Evolutionary conservation across 495 filamentous ascomycete species (phyloP), one percentile per base, ranked within the genome.

Genomic region (Daldinia childiae): DNA sequence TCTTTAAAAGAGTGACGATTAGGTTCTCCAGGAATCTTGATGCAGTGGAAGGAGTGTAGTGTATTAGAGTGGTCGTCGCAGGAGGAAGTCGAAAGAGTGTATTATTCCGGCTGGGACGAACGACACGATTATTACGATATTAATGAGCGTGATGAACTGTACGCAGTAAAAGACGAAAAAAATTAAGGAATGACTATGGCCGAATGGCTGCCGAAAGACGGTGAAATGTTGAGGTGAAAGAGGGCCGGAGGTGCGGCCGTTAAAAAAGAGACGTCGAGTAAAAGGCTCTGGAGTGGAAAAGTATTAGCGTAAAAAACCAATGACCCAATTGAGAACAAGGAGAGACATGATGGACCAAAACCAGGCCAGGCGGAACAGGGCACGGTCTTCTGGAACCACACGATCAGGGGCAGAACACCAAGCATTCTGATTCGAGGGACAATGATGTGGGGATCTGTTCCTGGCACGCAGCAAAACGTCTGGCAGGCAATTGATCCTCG

Each of bases 21-120:
- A 81, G 83, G 81, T 84, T 85, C 83, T 81, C 82, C 82, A 81
- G 83, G 82, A 85, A 84, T 77, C 73, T 77, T 76, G 66, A 50
- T 75, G 24, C 59, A 74, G 43, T 24, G 66, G 73, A 75, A 68
- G 62, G 77, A 77, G 74, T 66, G 76, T 79, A 74, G 72, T 74
- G 6, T 48, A 48, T 48, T 48, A 77, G 79, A 80, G 71, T 68
- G 78, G 77, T 75, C 79, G 82, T 74, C 71, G 71, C 68, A 74
- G 71, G 56, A 71, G 66, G 67, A 59, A 83, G 82, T 77, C 80
- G 78, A 74, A 83, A 76, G 80, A 84, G 83, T 81, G 78, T 70
- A 77, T 77, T 78, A 79, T 78, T 78, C 78, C 78, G 79, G 72
- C 76, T 74, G 71, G 68, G 70, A 79, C 69, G 56, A 60, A 75